phyloP scores from a whole-genome alignment of 2,329 filamentous ascomycete species.

The Epichloe uncinata region DNA sequence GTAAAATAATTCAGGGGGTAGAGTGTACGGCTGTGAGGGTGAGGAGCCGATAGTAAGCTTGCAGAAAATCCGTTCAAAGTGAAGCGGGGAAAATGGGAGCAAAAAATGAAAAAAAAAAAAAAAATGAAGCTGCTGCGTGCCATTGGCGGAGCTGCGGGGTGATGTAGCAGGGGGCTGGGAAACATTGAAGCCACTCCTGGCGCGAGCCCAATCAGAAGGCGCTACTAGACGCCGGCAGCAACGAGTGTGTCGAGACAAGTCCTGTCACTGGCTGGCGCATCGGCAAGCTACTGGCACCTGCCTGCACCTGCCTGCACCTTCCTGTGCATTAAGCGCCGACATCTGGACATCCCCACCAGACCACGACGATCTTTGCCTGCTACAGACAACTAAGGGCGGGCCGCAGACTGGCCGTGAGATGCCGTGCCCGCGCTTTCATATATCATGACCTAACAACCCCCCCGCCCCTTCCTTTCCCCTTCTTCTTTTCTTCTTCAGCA shows the following conservation, averaged over 20 bases:
- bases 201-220: slow-evolving; percentile 11
- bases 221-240: slow-evolving; percentile 12
- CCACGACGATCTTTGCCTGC: neutral
- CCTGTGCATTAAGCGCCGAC: slow-evolving; percentile 1
- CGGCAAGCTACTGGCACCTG: slow-evolving; percentile 2
- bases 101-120: too few species aligned
- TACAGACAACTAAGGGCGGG: neutral
- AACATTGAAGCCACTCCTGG: neutral
- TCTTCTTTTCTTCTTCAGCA: slow-evolving; percentile 47
- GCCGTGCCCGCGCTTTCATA: neutral
- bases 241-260: neutral
- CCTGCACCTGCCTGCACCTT: neutral
- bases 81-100: too few species aligned
- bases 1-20: too few species aligned
- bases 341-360: neutral
- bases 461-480: slow-evolving; percentile 21
- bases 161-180: neutral
- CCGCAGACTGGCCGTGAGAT: too few species aligned
- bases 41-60: too few species aligned
- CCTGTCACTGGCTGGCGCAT: slow-evolving; percentile 2
- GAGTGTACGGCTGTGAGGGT: too few species aligned
- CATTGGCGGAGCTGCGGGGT: neutral
- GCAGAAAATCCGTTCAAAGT: too few species aligned
- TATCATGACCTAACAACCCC: slow-evolving; percentile 1
- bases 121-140: neutral